phyloP scores from a whole-genome alignment of 805 yeast species.

The Starmerella ratchasimensis region DNA sequence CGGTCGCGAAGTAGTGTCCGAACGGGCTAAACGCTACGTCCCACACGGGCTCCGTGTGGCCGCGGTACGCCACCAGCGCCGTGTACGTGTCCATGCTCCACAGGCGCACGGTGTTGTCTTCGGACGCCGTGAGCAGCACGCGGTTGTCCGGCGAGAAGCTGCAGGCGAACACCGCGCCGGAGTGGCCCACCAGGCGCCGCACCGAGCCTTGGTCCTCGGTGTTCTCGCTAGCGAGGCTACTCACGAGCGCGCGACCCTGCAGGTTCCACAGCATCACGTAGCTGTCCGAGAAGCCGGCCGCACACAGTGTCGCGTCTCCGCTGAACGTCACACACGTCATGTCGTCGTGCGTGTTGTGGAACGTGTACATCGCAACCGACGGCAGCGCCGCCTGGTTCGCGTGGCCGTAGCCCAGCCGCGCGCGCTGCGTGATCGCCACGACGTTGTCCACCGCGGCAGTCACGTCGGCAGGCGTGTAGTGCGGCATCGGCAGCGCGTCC shows the following conservation, averaged over 20 bases:
- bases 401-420: constrained; percentile 38
- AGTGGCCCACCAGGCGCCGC: constrained; percentile 65
- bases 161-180: constrained; percentile 85
- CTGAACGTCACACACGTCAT: constrained; percentile 79
- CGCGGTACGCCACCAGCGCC: constrained; percentile 83
- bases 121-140: constrained; percentile 69
- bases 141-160: constrained; percentile 84
- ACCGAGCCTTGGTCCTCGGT: constrained; percentile 23
- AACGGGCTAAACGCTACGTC: constrained; percentile 88
- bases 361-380: constrained; percentile 93
- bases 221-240: constrained; percentile 19
- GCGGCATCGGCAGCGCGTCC: constrained; percentile 74
- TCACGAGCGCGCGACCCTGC: constrained; percentile 68
- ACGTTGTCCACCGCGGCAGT: constrained; percentile 65
- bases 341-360: constrained; percentile 85
- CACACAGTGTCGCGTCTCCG: constrained; percentile 71
- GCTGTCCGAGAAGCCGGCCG: constrained; percentile 90
- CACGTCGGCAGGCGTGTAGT: constrained; percentile 64
- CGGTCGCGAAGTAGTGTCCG: constrained; percentile 97
- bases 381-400: constrained; percentile 63
- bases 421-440: constrained; percentile 66
- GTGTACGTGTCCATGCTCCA: constrained; percentile 92
- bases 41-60: constrained; percentile 96
- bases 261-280: constrained; percentile 84
- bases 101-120: constrained; percentile 78